Evolutionary conservation across 2,329 filamentous ascomycete species (phyloP).

Genomic region (Orbilia quercus): DNA sequence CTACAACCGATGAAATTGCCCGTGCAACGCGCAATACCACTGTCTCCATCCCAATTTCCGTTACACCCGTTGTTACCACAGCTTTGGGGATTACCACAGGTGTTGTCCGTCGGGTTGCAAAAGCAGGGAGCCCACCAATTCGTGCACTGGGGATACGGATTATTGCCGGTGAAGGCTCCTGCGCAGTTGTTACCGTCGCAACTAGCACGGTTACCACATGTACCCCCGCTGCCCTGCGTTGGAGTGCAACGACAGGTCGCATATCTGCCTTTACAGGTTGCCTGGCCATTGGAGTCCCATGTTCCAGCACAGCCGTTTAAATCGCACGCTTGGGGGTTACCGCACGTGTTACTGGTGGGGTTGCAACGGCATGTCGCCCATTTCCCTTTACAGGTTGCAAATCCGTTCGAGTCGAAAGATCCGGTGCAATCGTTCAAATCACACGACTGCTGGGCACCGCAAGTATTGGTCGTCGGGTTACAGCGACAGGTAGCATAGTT

Average conservation of each 20-base stretch:
- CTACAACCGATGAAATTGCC: slow-evolving; percentile 18
- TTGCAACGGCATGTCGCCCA: slow-evolving; percentile 7
- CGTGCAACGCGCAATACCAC: slow-evolving; percentile 21
- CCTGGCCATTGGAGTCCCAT: slow-evolving; percentile 14
- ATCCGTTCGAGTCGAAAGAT: slow-evolving; percentile 11
- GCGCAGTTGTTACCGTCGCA: slow-evolving; percentile 19
- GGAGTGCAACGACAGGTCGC: slow-evolving; percentile 23
- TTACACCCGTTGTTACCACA: slow-evolving; percentile 28
- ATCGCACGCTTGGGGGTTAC: slow-evolving; percentile 16
- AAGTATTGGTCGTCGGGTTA: slow-evolving; percentile 13
- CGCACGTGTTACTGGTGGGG: slow-evolving; percentile 8
- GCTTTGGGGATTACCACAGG: slow-evolving; percentile 9
- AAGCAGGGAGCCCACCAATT: slow-evolving; percentile 16
- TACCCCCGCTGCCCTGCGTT: slow-evolving; percentile 7
- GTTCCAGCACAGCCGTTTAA: slow-evolving; percentile 1
- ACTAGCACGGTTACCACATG: slow-evolving; percentile 8
- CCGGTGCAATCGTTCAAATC: slow-evolving; percentile 9
- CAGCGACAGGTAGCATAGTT: slow-evolving; percentile 21
- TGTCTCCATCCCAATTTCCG: slow-evolving; percentile 16
- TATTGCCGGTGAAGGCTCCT: slow-evolving; percentile 10
- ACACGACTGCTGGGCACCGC: slow-evolving; percentile 9
- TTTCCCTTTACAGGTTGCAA: slow-evolving; percentile 16
- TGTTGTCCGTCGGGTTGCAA: slow-evolving; percentile 25
- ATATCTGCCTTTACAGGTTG: slow-evolving; percentile 30
- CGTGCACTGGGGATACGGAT: slow-evolving; percentile 27